phyloP scores from a whole-genome alignment of 805 yeast species.

The Lachancea quebecensis region DNA sequence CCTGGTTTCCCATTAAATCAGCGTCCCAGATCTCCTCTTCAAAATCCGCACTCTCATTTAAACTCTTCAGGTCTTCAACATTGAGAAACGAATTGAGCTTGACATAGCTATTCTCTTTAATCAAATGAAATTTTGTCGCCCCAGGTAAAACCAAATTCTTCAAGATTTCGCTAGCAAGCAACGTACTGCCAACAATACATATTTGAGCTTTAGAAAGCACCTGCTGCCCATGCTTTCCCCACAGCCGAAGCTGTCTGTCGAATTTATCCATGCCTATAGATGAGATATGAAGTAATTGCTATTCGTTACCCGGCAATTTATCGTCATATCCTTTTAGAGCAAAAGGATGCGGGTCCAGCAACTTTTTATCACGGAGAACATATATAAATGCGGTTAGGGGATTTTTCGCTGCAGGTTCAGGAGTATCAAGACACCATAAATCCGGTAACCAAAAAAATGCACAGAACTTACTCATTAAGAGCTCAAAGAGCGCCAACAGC shows the following conservation, averaged over 20 bases:
- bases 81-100: neutral
- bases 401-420: neutral
- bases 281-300: neutral
- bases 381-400: constrained; percentile 3
- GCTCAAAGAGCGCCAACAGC: constrained; percentile 76
- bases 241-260: constrained; percentile 81
- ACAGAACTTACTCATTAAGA: constrained; percentile 80
- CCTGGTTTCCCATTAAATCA: neutral
- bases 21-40: constrained; percentile 1
- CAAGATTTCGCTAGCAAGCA: constrained; percentile 57
- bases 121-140: constrained; percentile 54
- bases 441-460: constrained; percentile 39
- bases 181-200: constrained; percentile 51
- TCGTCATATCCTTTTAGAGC: constrained; percentile 6
- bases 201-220: constrained; percentile 51
- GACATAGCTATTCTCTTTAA: constrained; percentile 23
- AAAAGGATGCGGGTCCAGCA: constrained; percentile 7
- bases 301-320: constrained; percentile 5
- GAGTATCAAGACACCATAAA: neutral
- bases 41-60: neutral
- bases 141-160: constrained; percentile 79
- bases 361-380: neutral
- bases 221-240: constrained; percentile 76
- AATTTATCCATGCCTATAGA: constrained; percentile 35
- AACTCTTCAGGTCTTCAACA: neutral